Base-by-base conservation (phyloP, 352 stramenopile species). In the Phytophthora chlamydospora region DNA sequence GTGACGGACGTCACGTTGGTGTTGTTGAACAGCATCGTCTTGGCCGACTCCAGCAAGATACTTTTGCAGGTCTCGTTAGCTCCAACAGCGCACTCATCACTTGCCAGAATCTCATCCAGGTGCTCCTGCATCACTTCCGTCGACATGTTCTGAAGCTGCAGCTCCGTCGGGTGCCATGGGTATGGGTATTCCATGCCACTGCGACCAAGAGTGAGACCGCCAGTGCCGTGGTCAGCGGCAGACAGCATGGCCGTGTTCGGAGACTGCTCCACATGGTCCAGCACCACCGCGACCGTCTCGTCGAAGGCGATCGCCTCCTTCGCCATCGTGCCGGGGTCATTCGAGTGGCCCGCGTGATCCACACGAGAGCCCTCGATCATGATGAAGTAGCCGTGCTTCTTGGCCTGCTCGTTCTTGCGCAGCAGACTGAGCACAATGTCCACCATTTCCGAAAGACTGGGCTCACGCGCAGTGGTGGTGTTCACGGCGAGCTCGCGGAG, bases 321-420 rank as follows among this genome's bases (percentile, higher is more conserved):
- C 31, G 76, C 81, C 76, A 88, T 88, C 8, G 81, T 81, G 24
- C 81, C 81, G 7, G 81, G 74, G 53, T 90, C 81, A 48, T 90
- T 88, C 14, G 74, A 82, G 67, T 90, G 81, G 6, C 76, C 78
- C 0, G 81, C 81, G 58, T 88, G 78, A 52, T 90, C 81, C 4
- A 90, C 75, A 33, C 81, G 78, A n/a, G 81, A 90, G 7, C 81
- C 78, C 55, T 90, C 81, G 17, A 90, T 88, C 78, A 90, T 85
- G 36, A 90, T 44, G 41, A 90, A 90, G 73, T 85, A 90, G 39
- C 81, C 81, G 56, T 90, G 68, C 63, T 90, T 88, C 63, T 86
- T 82, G 16, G 81, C 81, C 41, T 72, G 68, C n/a, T 73, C 74
- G 58, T 90, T 90, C 69, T 80, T 87, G 62, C 85, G 85, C 35